These are phyloP conservation scores for Claviceps maximensis DNA, from an alignment of 2,329 filamentous ascomycete species.

Conservation along the genomic window DNA sequence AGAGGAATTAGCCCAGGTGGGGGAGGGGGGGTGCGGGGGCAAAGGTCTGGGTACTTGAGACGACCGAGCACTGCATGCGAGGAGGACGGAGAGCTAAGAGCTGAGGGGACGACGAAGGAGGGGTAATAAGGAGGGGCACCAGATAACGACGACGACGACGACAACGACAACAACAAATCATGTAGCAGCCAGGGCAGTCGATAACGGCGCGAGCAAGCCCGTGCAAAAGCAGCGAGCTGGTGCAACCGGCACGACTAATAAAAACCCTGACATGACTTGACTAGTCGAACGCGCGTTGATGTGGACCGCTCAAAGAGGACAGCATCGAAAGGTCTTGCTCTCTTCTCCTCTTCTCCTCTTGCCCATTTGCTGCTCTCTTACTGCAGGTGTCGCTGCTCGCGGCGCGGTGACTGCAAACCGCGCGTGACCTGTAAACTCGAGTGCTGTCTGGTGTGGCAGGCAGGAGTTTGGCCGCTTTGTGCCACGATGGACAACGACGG, in stretches of 20 bases:
- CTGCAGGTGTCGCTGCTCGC: neutral
- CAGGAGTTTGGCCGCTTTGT: no score
- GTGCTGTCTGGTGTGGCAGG: no score
- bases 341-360: no score
- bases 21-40: neutral
- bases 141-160: no score
- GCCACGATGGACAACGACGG: no score
- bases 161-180: no score
- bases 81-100: neutral
- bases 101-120: neutral
- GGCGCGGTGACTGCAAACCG: neutral
- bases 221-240: neutral
- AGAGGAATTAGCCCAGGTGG: neutral
- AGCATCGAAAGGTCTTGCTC: no score
- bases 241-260: neutral
- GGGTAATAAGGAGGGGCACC: neutral
- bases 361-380: neutral
- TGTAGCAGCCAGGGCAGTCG: neutral
- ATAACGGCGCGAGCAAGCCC: neutral
- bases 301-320: neutral
- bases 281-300: neutral
- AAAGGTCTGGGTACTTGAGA: neutral
- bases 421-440: neutral
- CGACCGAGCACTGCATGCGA: neutral
- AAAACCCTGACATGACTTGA: neutral